Percentiles rank a stretch among this genome's conserved stretches.
phyloP scores from a whole-genome alignment of 192 early-diverging fungal genomes.

The Linnemannia hyalina region DNA sequence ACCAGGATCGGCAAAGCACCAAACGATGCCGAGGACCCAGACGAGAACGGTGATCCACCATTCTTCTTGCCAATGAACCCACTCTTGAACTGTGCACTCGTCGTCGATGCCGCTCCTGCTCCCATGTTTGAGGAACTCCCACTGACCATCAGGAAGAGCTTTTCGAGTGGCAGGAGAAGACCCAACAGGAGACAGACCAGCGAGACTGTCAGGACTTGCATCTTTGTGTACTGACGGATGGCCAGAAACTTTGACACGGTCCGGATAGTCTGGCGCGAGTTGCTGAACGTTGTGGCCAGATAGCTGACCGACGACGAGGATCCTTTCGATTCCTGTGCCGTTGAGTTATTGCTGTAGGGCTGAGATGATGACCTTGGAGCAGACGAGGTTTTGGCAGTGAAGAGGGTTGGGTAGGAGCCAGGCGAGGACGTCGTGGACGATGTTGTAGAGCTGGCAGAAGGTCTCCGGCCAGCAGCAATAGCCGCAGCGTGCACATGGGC shows the following conservation, averaged over 20 bases:
- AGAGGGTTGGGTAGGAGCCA: constrained; percentile 45
- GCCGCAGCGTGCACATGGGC: constrained; percentile 31
- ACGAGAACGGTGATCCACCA: neutral
- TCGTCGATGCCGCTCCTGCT: neutral
- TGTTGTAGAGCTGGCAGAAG: constrained; percentile 30
- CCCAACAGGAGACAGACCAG: constrained; percentile 56
- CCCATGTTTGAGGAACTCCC: neutral
- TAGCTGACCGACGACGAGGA: constrained; percentile 8
- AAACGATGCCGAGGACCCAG: neutral
- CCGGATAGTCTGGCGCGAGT: constrained; percentile 33
- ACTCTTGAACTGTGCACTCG: constrained; percentile 16
- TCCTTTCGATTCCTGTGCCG: neutral
- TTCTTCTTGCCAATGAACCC: constrained; percentile 10
- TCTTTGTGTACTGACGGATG: constrained; percentile 56
- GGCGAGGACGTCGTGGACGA: constrained; percentile 33
- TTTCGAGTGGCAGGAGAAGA: constrained; percentile 57
- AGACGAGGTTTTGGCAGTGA: constrained; percentile 24
- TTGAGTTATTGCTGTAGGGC: constrained; percentile 1
- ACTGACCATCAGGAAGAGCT: constrained; percentile 31
- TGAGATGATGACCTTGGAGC: neutral
- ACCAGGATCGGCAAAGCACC: constrained; percentile 14
- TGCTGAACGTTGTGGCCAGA: constrained; percentile 29
- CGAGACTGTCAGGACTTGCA: constrained; percentile 58
- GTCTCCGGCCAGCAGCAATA: constrained; percentile 31
- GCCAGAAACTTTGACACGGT: constrained; percentile 41